Evolutionary conservation across 208 protist species (phyloP), one percentile per base, ranked within the genome.

Genomic region (Crithidia sp.): DNA sequence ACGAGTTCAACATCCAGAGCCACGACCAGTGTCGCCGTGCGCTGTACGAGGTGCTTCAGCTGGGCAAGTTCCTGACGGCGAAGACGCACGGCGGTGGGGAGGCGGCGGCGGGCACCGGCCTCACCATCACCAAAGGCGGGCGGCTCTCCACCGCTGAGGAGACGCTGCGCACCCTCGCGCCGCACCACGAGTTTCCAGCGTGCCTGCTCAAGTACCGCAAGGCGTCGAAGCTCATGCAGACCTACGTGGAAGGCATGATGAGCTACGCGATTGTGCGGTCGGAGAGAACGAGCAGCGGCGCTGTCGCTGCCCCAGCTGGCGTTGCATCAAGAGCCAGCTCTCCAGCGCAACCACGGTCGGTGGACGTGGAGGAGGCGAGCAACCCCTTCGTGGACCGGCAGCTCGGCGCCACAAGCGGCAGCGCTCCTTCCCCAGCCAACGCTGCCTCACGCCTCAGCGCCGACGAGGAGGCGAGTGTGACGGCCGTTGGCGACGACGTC

Each of bases 71-170:
- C 57, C 74, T 95, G 44, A 54, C 74, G 13, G 52, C 59, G 28
- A 67, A 67, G 19, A 52, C 45, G 9, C 47, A 37, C 3, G 61
- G 39, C 54, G 71, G 54, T 17, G 67, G 67, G n/a, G 68, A 61
- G 53, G 40, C 49, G 3, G 69, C 76, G 2, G 70, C 56, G 7
- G 73, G 76, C 9, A 47, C 73, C 5, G 68, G 79, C 0, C 28
- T 94, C 16, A 83, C 59, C 40, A 81, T 90, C 54, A 96, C 92
- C 16, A 94, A 92, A 58, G 82, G 87, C 63, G 93, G 93, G n/a
- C 90, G 90, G 49, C 76, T 94, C 14, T 97, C 93, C 47, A 97
- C 94, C n/a, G 91, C 88, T 3, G 90, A 97, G 66, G 94, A 96
- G 13, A 93, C 87, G 10, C 82, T 97, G 9, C 81, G 76, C n/a